phyloP scores from a whole-genome alignment of 129 eudicot genomes.

The Logfia minima region DNA sequence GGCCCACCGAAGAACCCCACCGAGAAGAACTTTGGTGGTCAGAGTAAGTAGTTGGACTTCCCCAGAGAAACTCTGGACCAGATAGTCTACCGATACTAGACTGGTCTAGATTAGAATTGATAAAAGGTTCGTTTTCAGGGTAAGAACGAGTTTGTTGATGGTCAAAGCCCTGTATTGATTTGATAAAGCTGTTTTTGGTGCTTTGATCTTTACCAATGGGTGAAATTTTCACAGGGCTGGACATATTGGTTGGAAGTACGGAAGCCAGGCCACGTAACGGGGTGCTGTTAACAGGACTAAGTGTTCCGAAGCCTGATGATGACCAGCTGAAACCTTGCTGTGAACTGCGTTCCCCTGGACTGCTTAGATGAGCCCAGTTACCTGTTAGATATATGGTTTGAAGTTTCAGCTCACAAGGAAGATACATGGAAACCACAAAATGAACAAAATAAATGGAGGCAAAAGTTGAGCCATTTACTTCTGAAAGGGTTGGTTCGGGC shows the following conservation, averaged over 20 bases:
- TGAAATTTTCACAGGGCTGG: slow-evolving; percentile 67
- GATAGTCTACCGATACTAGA: slow-evolving; percentile 76
- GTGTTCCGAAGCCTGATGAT: slow-evolving; percentile 61
- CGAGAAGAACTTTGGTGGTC: slow-evolving; percentile 46
- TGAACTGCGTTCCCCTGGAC: slow-evolving; percentile 69
- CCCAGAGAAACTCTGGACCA: slow-evolving; percentile 96
- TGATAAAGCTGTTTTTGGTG: slow-evolving; percentile 31
- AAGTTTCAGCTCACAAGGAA: slow-evolving; percentile 11
- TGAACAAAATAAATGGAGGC: neutral
- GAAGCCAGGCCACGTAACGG: slow-evolving; percentile 71
- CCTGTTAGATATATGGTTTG: slow-evolving; percentile 37
- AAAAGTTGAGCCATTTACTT: neutral
- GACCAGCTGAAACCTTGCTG: slow-evolving; percentile 62
- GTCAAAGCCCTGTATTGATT: slow-evolving; percentile 39
- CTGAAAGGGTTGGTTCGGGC: neutral
- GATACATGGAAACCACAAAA: slow-evolving; percentile 9
- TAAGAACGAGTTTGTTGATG: slow-evolving; percentile 55
- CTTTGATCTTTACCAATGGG: slow-evolving; percentile 78
- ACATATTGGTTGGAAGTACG: slow-evolving; percentile 55
- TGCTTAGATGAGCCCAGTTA: slow-evolving; percentile 68
- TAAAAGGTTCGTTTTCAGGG: slow-evolving; percentile 53
- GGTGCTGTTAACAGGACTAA: slow-evolving; percentile 65
- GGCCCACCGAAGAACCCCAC: slow-evolving; percentile 58
- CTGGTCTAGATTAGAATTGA: slow-evolving; percentile 47
- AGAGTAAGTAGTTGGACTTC: slow-evolving; percentile 54